Evolutionary conservation across 192 early-diverging fungal genomes (phyloP).

Genomic region (Linnemannia exigua): DNA sequence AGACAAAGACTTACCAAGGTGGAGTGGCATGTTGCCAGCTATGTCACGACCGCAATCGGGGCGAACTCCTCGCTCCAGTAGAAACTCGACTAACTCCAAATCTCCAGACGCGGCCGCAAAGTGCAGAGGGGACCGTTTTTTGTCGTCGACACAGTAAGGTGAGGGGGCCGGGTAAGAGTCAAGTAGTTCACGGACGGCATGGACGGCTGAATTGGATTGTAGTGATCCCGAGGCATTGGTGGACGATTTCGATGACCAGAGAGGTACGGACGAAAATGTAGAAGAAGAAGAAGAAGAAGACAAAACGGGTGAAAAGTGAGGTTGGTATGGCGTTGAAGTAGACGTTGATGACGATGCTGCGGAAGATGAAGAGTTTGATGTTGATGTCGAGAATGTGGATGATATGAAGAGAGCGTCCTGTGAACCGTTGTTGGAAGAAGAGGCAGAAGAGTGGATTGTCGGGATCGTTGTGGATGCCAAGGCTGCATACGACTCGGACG

Average conservation of each 20-base stretch:
- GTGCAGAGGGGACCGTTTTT: slow-evolving; percentile 52
- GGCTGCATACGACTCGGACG: background rate
- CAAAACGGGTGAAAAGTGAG: slow-evolving; percentile 30
- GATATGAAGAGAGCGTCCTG: background rate
- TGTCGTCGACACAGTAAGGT: slow-evolving; percentile 53
- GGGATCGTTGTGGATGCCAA: slow-evolving; percentile 16
- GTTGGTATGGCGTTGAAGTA: slow-evolving; percentile 10
- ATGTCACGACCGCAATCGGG: slow-evolving; percentile 54
- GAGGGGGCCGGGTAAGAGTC: slow-evolving; percentile 54
- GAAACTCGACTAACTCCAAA: slow-evolving; percentile 49
- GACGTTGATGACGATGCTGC: background rate
- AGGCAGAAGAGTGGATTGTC: slow-evolving; percentile 14
- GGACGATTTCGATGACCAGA: slow-evolving; percentile 7
- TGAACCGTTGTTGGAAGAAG: background rate
- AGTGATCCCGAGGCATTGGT: background rate
- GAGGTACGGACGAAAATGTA: slow-evolving; percentile 1
- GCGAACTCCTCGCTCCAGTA: slow-evolving; percentile 48
- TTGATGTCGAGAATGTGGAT: background rate
- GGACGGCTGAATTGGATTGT: slow-evolving; percentile 31
- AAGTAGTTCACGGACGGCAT: slow-evolving; percentile 42
- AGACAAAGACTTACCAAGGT: slow-evolving; percentile 32
- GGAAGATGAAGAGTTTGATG: too few relatives aligned
- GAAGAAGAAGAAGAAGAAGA: slow-evolving; percentile 17
- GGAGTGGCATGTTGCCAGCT: slow-evolving; percentile 53
- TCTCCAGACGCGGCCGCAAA: slow-evolving; percentile 55